These are phyloP conservation scores for Suillus ampliporus DNA, from an alignment of 768 basidiomycete species.

Conservation along the genomic window DNA sequence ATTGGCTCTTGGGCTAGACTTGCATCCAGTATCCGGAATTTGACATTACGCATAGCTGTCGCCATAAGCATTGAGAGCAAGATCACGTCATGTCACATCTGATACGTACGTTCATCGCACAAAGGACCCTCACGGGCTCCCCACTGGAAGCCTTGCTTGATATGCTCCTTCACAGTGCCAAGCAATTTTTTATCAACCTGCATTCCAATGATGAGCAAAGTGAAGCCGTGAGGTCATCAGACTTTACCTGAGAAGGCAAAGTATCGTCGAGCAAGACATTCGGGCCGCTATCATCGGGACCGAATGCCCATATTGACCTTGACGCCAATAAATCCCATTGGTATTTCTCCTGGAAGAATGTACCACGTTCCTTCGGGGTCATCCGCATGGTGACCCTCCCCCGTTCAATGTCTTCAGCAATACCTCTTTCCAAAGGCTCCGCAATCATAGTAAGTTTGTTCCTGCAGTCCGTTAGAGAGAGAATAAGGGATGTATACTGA, in stretches of 20 bases:
- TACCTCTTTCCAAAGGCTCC: slow-evolving; percentile 93
- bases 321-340: slow-evolving; percentile 98
- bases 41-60: slow-evolving; percentile 96
- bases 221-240: background rate
- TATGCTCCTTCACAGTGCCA: slow-evolving; percentile 87
- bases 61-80: slow-evolving; percentile 6
- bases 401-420: slow-evolving; percentile 95
- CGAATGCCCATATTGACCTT: slow-evolving; percentile 99
- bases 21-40: slow-evolving; percentile 95
- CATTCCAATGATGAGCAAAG: slow-evolving; percentile 10
- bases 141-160: slow-evolving; percentile 99
- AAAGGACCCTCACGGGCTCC: slow-evolving; percentile 96
- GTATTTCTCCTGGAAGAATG: slow-evolving; percentile 96
- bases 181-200: slow-evolving; percentile 94
- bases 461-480: slow-evolving; percentile 48
- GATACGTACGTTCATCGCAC: slow-evolving; percentile 95
- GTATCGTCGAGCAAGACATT: slow-evolving; percentile 97
- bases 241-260: slow-evolving; percentile 83
- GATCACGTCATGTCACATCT: background rate
- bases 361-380: slow-evolving; percentile 93
- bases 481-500: background rate
- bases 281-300: slow-evolving; percentile 93
- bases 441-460: slow-evolving; percentile 99
- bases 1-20: slow-evolving; percentile 94
- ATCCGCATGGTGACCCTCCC: slow-evolving; percentile 94